Conservation (phyloP, 805 yeast genomes). For the Yueomyces sp. region DNA sequence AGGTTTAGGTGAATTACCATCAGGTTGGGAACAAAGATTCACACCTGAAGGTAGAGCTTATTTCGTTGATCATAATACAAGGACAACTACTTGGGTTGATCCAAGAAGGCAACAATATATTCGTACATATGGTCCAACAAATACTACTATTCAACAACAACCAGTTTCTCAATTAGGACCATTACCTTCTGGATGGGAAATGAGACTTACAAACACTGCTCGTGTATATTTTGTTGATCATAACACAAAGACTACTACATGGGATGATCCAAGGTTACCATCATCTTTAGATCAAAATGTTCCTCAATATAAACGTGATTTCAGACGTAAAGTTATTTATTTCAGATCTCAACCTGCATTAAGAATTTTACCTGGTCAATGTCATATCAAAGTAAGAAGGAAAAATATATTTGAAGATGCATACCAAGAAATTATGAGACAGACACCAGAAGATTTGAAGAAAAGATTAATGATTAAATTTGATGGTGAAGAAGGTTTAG, state of each 20-base stretch:
- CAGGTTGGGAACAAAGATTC: constrained; percentile 98
- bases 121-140: constrained; percentile 76
- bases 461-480: constrained; percentile 95
- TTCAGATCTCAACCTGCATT: constrained; percentile 97
- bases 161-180: constrained; percentile 97
- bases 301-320: constrained; percentile 98
- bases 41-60: constrained; percentile 98
- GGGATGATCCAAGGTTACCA: constrained; percentile 99
- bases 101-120: constrained; percentile 98
- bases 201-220: constrained; percentile 97
- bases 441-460: constrained; percentile 95
- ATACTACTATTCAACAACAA: constrained; percentile 91
- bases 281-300: constrained; percentile 95
- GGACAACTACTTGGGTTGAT: constrained; percentile 99
- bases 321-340: constrained; percentile 91
- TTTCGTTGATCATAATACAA: constrained; percentile 97
- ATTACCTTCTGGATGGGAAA: constrained; percentile 98
- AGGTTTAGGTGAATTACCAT: constrained; percentile 91
- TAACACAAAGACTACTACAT: constrained; percentile 96
- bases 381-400: constrained; percentile 95
- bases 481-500: constrained; percentile 98
- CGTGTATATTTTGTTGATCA: constrained; percentile 98
- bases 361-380: constrained; percentile 95
- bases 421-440: constrained; percentile 97
- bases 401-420: constrained; percentile 95